Conservation (phyloP, 371 early-diverging fungal species). For the Mortierella sp. region DNA sequence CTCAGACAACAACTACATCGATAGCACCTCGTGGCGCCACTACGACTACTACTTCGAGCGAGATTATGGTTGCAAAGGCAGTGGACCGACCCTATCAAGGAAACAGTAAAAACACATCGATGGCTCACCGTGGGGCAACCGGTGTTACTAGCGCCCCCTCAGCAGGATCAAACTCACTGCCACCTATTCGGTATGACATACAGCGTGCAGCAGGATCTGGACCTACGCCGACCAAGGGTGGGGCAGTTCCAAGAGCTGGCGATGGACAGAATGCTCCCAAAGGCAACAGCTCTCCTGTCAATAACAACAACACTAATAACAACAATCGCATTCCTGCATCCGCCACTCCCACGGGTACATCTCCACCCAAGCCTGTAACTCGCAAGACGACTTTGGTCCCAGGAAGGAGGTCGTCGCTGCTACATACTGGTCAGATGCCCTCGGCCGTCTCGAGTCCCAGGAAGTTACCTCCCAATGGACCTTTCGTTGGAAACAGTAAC, state of each 20-base stretch:
- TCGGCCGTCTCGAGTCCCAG: neutral
- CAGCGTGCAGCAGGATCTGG: neutral
- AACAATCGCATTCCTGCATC: neutral
- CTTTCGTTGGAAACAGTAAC: neutral
- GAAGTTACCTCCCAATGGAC: neutral
- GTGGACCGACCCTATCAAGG: neutral
- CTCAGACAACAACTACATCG: neutral
- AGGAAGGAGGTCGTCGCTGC: conserved; percentile 40
- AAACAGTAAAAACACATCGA: neutral
- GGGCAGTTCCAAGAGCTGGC: neutral
- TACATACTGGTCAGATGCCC: conserved; percentile 30
- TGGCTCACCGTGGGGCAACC: neutral
- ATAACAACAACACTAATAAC: neutral
- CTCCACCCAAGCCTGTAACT: neutral
- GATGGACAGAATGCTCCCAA: neutral
- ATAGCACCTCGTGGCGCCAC: neutral
- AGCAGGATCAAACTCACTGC: neutral
- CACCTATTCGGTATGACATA: neutral
- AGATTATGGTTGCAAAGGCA: conserved; percentile 3
- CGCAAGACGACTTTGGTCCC: conserved; percentile 39
- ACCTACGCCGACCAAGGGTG: neutral
- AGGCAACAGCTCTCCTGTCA: neutral
- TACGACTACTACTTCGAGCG: neutral
- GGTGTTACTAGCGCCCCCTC: neutral
- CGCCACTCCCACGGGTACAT: neutral